Base-by-base conservation (phyloP, 257 asterid genomes). In the Schizonepeta tenuifolia region DNA sequence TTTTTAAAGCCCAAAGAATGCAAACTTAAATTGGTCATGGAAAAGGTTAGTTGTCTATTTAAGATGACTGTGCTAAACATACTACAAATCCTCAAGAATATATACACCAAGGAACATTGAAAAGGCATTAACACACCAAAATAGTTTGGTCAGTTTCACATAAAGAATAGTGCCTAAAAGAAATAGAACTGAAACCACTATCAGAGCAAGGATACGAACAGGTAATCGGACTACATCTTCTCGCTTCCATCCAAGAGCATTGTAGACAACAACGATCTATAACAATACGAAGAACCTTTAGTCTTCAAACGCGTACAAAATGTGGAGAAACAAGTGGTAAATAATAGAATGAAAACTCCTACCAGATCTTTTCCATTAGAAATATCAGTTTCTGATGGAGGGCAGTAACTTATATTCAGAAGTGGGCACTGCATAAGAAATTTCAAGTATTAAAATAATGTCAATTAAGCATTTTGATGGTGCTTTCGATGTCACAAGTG, bases 331-430 rank as follows among this genome's bases (percentile, higher is more conserved):
- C 20, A 31, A 31, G 38, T 18, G 59, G 59, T 13, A 44, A 59
- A 28, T 22, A 26, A 59, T 28, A 43, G 49, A 62, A 9, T 18
- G 46, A 26, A 58, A 71, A 35, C 61, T 61, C 79, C 66, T 77
- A 84, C 88, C 75, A 84, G 41, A 22, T 68, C 57, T 59, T 82
- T 82, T 38, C 82, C 85, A 40, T 41, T 41, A 38, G 89, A 77
- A 58, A 84, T 59, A 50, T 74, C 60, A n/a, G 66, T 61, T 70
- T 84, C 89, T 65, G 89, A 70, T 72, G 89, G 77, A 54, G 89
- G 83, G 69, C 89, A 84, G 71, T 82, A 84, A 65, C 85, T 84
- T 53, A 84, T 82, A 63, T 84, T 84, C 82, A 84, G 75, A 55
- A 82, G 86, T 14, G 86, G 89, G 38, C 89, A 84, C 89, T 84